A percentile compares a stretch with the other conserved stretches of the same genome.
phyloP scores from a whole-genome alignment of 169 alveolate species.

The Plasmodium fragile region DNA sequence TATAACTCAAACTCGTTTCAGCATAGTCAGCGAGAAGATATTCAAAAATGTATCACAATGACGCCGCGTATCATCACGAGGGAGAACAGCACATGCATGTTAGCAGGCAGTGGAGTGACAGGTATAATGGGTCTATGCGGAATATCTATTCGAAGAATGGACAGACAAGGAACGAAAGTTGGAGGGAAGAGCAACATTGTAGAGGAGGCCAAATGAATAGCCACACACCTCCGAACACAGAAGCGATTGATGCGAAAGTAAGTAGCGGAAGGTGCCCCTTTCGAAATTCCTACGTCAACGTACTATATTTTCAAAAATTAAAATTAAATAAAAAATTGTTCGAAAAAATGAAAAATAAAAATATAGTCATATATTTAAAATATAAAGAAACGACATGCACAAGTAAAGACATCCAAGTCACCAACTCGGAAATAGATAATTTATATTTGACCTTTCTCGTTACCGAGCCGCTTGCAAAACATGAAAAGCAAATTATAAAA shows the following conservation, averaged over 20 bases:
- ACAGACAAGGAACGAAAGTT: background rate
- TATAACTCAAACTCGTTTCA: background rate
- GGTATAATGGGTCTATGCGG: background rate
- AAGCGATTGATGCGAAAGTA: background rate
- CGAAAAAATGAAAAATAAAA: conserved; percentile 57
- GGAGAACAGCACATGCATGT: background rate
- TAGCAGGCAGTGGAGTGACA: background rate
- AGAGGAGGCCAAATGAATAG: background rate
- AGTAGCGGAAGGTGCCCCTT: background rate
- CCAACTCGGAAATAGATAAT: conserved; percentile 31
- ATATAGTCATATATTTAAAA: conserved; percentile 60
- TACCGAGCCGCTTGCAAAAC: conserved; percentile 36
- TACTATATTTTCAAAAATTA: conserved; percentile 48
- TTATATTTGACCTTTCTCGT: conserved; percentile 60
- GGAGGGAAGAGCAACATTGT: background rate
- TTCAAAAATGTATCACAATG: background rate
- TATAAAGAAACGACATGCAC: conserved; percentile 63
- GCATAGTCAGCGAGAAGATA: background rate
- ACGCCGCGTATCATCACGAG: background rate
- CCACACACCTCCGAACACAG: background rate
- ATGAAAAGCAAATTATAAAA: conserved; percentile 66
- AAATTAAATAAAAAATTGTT: conserved; percentile 63
- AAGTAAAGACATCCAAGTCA: conserved; percentile 49
- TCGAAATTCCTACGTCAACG: conserved; percentile 39
- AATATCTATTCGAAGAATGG: background rate